Evolutionary conservation across 345 rosid genomes (phyloP), one percentile per base, ranked within the genome.

Genomic region (Draba incana): DNA sequence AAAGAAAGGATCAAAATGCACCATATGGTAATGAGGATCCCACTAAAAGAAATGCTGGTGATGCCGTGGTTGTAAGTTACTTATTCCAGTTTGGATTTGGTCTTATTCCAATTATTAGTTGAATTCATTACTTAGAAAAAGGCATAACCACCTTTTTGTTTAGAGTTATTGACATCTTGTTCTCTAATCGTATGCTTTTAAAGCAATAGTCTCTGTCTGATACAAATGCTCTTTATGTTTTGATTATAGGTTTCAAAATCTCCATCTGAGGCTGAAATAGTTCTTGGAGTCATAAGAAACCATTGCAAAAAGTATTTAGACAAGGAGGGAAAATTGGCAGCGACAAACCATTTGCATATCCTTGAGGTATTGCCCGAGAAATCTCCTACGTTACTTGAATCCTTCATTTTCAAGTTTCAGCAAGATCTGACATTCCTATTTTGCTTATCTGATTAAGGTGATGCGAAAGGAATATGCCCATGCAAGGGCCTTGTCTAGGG

Each of bases 391-490:
- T 56, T 3, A 44, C 16, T 59, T 56, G 47, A 20, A 23, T 52
- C 44, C 25, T 50, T 15, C 55, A 13, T 24, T 62, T 46, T 66
- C 50, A 59, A 16, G 75, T 69, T 62, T 46, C 15, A 63, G 38
- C 15, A 41, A 77, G 25, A 55, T 79, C 68, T 80, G 79, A 75
- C 52, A 15, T 76, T 16, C 67, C 46, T 27, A 30, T 60, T 62
- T 41, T 62, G n/a, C 10, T 66, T 27, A 67, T 70, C n/a, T 68
- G 37, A 25, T 58, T 14, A 69, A 88, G 97, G 85, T 74, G 72
- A 90, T 93, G 98, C 77, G 97, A 66, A 90, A 90, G 87, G 98
- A 93, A 71, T 86, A 90, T 73, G 79, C 76, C 12, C 79, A 79
- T 77, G 92, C 98, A 43, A 87, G 98, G 81, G 77, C 80, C 68